A percentile compares a stretch with the other conserved stretches of the same genome.
Conservation (phyloP, 2,329 filamentous ascomycete species). For the Blastomyces emzantsi region DNA sequence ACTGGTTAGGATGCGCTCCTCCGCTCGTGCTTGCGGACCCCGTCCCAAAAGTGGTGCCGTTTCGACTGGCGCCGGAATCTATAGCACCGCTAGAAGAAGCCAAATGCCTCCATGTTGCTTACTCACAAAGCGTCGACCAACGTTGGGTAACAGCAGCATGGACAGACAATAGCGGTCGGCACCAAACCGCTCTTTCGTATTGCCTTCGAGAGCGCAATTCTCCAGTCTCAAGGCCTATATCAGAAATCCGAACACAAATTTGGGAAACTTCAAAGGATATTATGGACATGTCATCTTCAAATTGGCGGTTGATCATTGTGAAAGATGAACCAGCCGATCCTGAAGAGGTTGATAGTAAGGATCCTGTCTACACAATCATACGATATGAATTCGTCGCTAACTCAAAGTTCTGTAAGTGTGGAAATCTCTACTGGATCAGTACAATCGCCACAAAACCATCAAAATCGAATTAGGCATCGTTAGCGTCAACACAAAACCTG, state of each 20-base stretch:
- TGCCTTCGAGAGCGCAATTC: constrained; percentile 39
- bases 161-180: constrained; percentile 49
- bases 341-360: constrained; percentile 43
- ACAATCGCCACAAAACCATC: constrained; percentile 28
- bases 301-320: constrained; percentile 49
- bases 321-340: constrained; percentile 44
- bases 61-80: constrained; percentile 45
- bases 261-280: constrained; percentile 50
- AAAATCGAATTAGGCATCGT: constrained; percentile 32
- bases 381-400: constrained; percentile 17
- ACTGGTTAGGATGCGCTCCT: constrained; percentile 41
- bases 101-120: constrained; percentile 50
- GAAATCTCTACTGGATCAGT: constrained; percentile 30
- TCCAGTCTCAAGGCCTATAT: constrained; percentile 29
- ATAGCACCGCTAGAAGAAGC: constrained; percentile 49
- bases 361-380: background rate
- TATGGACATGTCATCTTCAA: constrained; percentile 42
- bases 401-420: constrained; percentile 24
- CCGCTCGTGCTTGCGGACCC: constrained; percentile 47
- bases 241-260: constrained; percentile 47
- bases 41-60: constrained; percentile 46
- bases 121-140: constrained; percentile 47
- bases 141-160: constrained; percentile 52
- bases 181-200: constrained; percentile 47
- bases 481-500: constrained; percentile 28